Percentiles rank a stretch among this genome's conserved stretches.
These are phyloP conservation scores for Strobilomyces dryophilus DNA, from an alignment of 768 basidiomycete species.

Conservation along the genomic window DNA sequence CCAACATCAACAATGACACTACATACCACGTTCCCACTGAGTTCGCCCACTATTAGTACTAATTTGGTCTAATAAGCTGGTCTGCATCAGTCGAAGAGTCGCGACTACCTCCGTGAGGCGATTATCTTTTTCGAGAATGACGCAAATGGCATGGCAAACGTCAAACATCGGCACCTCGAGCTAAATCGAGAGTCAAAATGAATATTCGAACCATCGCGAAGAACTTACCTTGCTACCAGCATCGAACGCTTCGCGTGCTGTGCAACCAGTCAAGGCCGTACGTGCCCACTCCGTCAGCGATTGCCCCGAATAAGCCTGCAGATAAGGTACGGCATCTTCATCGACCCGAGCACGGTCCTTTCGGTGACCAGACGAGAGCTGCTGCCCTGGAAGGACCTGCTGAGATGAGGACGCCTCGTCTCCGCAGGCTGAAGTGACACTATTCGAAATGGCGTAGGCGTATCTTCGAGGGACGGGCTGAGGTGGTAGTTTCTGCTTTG, in stretches of 20 bases:
- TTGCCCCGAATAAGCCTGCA: conserved; percentile 32
- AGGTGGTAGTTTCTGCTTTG: conserved; percentile 31
- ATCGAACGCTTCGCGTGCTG: neutral
- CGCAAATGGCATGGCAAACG: neutral
- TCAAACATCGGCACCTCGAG: neutral
- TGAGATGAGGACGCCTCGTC: conserved; percentile 26
- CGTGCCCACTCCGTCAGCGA: conserved; percentile 19
- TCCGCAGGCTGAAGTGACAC: conserved; percentile 21
- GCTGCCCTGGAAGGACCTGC: conserved; percentile 32
- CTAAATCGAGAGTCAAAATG: neutral
- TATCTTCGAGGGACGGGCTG: conserved; percentile 33
- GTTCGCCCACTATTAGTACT: too few species aligned
- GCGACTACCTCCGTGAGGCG: neutral
- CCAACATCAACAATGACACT: neutral
- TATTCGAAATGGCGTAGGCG: conserved; percentile 23
- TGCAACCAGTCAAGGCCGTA: neutral
- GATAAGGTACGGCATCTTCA: conserved; percentile 22
- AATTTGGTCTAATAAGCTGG: neutral
- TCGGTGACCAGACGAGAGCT: conserved; percentile 15
- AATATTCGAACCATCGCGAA: too few species aligned
- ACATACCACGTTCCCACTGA: neutral
- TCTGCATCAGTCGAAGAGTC: neutral
- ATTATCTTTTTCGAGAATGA: neutral
- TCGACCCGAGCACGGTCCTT: conserved; percentile 21
- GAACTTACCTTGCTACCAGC: neutral